phyloP scores from a whole-genome alignment of 352 stramenopile genomes.

The Plasmopara muralis region DNA sequence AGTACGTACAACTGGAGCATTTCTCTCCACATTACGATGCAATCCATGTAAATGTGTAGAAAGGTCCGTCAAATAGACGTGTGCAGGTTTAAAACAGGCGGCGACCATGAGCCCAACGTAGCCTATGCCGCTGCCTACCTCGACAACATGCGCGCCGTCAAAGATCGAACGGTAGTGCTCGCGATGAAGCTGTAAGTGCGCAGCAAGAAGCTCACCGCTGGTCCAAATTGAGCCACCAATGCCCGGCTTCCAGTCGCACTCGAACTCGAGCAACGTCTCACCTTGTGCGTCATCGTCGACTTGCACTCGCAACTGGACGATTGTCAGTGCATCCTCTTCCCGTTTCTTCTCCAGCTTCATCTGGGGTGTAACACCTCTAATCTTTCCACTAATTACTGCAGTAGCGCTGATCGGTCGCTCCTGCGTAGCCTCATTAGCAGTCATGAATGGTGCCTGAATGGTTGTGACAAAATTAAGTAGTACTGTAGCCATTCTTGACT shows the following conservation, averaged over 20 bases:
- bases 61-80: conserved; percentile 69
- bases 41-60: conserved; percentile 48
- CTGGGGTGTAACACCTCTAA: conserved; percentile 7
- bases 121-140: conserved; percentile 73
- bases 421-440: conserved; percentile 4
- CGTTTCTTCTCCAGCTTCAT: conserved; percentile 1
- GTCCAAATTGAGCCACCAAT: conserved; percentile 83
- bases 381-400: not conserved
- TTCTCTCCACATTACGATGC: conserved; percentile 51
- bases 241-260: conserved; percentile 73
- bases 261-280: conserved; percentile 41
- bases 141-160: conserved; percentile 52
- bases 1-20: conserved; percentile 20
- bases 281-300: conserved; percentile 26
- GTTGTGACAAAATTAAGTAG: not conserved
- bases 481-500: not conserved
- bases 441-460: conserved; percentile 5
- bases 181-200: conserved; percentile 51
- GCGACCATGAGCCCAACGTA: conserved; percentile 65
- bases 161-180: conserved; percentile 45
- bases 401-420: conserved; percentile 1
- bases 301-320: conserved; percentile 44
- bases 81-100: conserved; percentile 46
- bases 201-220: conserved; percentile 63
- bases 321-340: conserved; percentile 16